Evolutionary conservation across 495 filamentous ascomycete genomes (phyloP).

Genomic region (Thermothielavioides terrestris): DNA sequence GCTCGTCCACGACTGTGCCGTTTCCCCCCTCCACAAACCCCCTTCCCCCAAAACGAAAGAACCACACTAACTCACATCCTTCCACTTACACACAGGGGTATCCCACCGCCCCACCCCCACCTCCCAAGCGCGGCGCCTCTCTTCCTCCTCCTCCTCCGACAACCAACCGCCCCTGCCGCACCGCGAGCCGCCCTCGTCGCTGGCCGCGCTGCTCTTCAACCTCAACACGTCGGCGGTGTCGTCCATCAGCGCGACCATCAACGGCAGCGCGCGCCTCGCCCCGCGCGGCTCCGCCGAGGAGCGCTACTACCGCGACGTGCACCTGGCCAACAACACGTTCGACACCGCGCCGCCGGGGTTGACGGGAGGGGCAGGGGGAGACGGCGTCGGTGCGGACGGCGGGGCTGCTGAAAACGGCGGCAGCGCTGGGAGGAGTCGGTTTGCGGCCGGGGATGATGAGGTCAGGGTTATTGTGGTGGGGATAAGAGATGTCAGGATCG

Average conservation of each 20-base stretch:
- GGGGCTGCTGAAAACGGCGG: slow-evolving; percentile 26
- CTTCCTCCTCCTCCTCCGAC: slow-evolving; percentile 41
- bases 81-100: slow-evolving; percentile 45
- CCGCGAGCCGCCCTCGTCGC: slow-evolving; percentile 54
- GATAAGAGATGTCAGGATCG: slow-evolving; percentile 64
- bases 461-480: slow-evolving; percentile 66
- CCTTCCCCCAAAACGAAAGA: background rate
- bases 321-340: slow-evolving; percentile 91
- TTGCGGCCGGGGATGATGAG: slow-evolving; percentile 60
- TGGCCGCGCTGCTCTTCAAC: slow-evolving; percentile 76
- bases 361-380: too few relatives aligned
- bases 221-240: slow-evolving; percentile 80
- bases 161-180: too few relatives aligned
- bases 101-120: slow-evolving; percentile 84
- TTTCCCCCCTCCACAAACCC: background rate
- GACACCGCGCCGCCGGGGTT: slow-evolving; percentile 28
- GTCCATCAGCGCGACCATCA: slow-evolving; percentile 90
- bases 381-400: slow-evolving; percentile 17
- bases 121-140: slow-evolving; percentile 46
- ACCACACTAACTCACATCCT: background rate
- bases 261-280: slow-evolving; percentile 68
- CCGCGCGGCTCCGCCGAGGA: slow-evolving; percentile 69
- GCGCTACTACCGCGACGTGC: slow-evolving; percentile 64
- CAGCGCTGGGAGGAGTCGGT: slow-evolving; percentile 43
- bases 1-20: slow-evolving; percentile 88